Evolutionary conservation across 805 yeast genomes (phyloP), one percentile per base, ranked within the genome.

Genomic region (Cyberlindnera nakhonratchasimensis): DNA sequence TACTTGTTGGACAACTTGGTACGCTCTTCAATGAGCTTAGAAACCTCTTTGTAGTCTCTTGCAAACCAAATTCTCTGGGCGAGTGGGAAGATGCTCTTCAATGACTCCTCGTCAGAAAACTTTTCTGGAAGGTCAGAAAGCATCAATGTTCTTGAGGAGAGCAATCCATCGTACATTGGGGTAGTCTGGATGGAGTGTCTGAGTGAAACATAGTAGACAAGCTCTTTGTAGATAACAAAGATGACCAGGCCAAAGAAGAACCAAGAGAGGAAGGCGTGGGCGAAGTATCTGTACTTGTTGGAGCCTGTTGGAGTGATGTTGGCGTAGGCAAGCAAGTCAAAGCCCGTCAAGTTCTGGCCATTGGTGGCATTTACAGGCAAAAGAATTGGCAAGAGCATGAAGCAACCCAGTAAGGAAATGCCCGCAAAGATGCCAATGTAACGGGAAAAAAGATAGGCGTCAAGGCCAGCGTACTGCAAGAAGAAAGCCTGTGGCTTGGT

Each of bases 251-350:
- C 89, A 58, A 82, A 85, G 56, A 74, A 79, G 22, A 77, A 50
- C 93, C 93, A 85, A 16, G 89, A 80, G 41, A 82, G 57, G 57
- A 86, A 85, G 6, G 82, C 81, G 54, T 85, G 89, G 7, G 91
- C 93, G 61, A 75, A 81, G 41, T 71, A 74, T 62, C 86, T 71
- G 69, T 80, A 75, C 58, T 78, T 79, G 59, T 80, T 67, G 12
- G 45, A 28, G 10, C 48, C 48, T 5, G 26, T 22, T 16, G 45
- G 36, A 13, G 64, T 67, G 24, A 82, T 79, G 52, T 85, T 82
- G 23, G 86, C 69, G 55, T 72, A 80, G 2, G 87, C 69, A 40
- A 86, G 66, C 23, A 80, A 65, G 53, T 82, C 84, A 48, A 86
- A 82, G 7, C 90, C 91, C 32, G 58, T 42, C 25, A 65, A 51